These are phyloP conservation scores for Monascus purpureus DNA, from an alignment of 495 filamentous ascomycete species.

Conservation along the genomic window DNA sequence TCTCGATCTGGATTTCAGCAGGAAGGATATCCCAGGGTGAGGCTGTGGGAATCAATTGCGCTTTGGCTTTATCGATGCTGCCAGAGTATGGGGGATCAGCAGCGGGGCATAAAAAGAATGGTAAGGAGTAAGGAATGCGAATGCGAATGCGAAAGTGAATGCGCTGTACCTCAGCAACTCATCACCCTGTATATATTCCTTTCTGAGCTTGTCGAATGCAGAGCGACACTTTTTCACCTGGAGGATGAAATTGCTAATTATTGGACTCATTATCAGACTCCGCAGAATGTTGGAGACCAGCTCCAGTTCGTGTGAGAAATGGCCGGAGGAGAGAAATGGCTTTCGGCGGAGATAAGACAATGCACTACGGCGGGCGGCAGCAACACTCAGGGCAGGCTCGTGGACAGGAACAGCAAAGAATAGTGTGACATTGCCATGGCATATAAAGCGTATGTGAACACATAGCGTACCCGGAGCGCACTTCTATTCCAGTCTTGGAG, in stretches of 20 bases:
- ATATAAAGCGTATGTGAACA: no score
- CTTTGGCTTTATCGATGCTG: conserved; percentile 8
- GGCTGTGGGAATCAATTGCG: conserved; percentile 10
- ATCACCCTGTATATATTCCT: conserved; percentile 14
- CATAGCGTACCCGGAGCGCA: no score
- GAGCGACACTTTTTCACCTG: conserved; percentile 23
- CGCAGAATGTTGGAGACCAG: conserved; percentile 16
- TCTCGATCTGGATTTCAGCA: conserved; percentile 30
- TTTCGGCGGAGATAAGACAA: no score
- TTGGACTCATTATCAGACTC: conserved; percentile 23
- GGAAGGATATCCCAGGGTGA: conserved; percentile 28
- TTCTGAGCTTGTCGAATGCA: conserved; percentile 18
- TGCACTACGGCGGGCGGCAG: no score
- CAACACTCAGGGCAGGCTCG: no score
- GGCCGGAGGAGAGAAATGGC: no score
- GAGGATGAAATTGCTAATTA: conserved; percentile 17
- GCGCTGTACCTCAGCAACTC: conserved; percentile 7
- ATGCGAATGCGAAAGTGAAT: conserved; percentile 9
- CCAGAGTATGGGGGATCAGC: conserved; percentile 4
- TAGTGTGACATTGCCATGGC: no score
- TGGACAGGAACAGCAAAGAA: no score
- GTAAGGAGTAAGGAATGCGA: no score
- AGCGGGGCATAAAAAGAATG: no score
- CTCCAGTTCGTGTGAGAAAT: no score
- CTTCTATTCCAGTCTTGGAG: no score